Percentiles rank a stretch among this genome's conserved stretches.
These are phyloP conservation scores for Triticum monococcum DNA, from an alignment of 176 grass and related monocot genomes.

Conservation along the genomic window DNA sequence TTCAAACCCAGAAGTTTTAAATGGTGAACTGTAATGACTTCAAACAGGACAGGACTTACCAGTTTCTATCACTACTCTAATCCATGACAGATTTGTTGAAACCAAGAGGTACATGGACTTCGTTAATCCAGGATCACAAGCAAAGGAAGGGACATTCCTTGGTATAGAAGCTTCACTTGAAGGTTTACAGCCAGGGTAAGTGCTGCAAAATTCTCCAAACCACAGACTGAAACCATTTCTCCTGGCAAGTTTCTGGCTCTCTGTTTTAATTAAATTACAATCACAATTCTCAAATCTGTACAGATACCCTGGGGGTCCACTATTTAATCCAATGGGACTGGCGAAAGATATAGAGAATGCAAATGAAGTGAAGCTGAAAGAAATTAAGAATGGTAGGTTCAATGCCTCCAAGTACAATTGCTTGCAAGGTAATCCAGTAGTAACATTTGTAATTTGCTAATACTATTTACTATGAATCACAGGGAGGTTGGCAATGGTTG, in stretches of 20 bases:
- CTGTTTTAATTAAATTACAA: background rate
- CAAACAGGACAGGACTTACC: background rate
- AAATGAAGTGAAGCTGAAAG: constrained; percentile 77
- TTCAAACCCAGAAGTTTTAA: background rate
- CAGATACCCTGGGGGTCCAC: constrained; percentile 82
- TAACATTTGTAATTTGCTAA: background rate
- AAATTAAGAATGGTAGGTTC: constrained; percentile 90
- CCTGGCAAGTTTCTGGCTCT: background rate
- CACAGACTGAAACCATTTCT: background rate
- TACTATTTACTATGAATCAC: constrained; percentile 7
- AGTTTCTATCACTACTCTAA: constrained; percentile 3
- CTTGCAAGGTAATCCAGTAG: background rate
- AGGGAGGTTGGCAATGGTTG: constrained; percentile 89
- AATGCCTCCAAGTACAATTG: background rate
- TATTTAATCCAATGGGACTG: constrained; percentile 83
- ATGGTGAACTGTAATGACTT: constrained; percentile 4
- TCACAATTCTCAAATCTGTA: background rate
- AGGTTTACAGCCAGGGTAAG: constrained; percentile 73
- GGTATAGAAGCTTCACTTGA: constrained; percentile 76
- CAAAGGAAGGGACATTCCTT: constrained; percentile 76
- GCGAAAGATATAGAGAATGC: constrained; percentile 77
- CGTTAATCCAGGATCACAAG: constrained; percentile 70
- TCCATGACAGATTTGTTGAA: constrained; percentile 63
- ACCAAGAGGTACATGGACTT: constrained; percentile 95
- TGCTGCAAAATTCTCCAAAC: background rate